Percentiles rank a stretch among this genome's conserved stretches.
Evolutionary conservation across 331 rosid genomes (phyloP).

Genomic region (Acacia concinna): DNA sequence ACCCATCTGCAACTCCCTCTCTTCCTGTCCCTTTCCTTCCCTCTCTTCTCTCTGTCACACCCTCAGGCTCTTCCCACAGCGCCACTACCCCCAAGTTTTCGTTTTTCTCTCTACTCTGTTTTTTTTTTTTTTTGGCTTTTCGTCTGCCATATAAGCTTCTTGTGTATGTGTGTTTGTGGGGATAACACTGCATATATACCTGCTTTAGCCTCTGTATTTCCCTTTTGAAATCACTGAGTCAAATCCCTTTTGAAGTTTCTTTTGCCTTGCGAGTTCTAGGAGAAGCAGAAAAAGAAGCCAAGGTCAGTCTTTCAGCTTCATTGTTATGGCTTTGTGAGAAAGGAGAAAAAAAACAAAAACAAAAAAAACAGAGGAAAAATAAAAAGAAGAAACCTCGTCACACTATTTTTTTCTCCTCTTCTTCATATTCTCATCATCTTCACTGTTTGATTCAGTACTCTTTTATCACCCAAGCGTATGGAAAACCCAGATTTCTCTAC

Average conservation of each 20-base stretch:
- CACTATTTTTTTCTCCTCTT: background rate
- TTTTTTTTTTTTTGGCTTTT: background rate
- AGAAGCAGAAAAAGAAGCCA: background rate
- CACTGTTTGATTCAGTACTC: constrained; percentile 52
- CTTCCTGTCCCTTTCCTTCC: constrained; percentile 7
- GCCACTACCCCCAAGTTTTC: constrained; percentile 16
- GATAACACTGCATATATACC: background rate
- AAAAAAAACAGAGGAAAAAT: no score
- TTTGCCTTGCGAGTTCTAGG: background rate
- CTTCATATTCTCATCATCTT: background rate
- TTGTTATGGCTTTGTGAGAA: background rate
- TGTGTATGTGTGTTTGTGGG: background rate
- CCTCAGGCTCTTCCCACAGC: constrained; percentile 1
- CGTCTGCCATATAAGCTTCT: background rate
- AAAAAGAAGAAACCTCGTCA: background rate
- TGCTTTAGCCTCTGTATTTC: background rate
- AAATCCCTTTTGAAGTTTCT: background rate
- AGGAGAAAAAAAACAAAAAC: background rate
- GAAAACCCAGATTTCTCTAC: constrained; percentile 54
- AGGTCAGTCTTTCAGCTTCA: constrained; percentile 30
- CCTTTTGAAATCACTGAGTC: background rate
- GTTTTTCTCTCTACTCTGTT: background rate
- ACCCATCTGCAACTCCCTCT: constrained; percentile 16
- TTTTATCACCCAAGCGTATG: constrained; percentile 43
- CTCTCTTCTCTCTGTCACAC: background rate